A percentile compares a stretch with the other conserved stretches of the same genome.
Evolutionary conservation across 257 asterid species (phyloP).

Genomic region (Lavandula angustifolia): DNA sequence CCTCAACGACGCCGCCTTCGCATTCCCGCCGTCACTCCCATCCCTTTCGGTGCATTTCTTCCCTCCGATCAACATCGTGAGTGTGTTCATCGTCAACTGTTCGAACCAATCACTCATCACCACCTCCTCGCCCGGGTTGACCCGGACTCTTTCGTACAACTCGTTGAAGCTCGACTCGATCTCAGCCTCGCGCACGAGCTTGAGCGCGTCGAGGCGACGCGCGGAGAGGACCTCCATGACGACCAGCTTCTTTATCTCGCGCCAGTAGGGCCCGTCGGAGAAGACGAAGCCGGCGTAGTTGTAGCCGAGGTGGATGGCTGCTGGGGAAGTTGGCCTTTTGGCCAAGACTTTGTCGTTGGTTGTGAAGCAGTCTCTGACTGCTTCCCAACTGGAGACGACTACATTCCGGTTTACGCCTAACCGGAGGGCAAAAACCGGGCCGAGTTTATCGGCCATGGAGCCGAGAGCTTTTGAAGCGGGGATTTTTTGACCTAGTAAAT

Average conservation of each 20-base stretch:
- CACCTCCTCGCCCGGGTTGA: slow-evolving; percentile 16
- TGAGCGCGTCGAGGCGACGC: slow-evolving; percentile 45
- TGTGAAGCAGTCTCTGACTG: slow-evolving; percentile 60
- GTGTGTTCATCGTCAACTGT: slow-evolving; percentile 38
- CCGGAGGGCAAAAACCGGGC: slow-evolving; percentile 48
- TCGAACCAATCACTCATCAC: slow-evolving; percentile 45
- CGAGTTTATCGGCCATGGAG: slow-evolving; percentile 48
- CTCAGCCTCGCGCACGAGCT: slow-evolving; percentile 40
- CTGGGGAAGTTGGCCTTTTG: slow-evolving; percentile 39
- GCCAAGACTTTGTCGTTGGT: slow-evolving; percentile 46
- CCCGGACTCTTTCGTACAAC: neutral
- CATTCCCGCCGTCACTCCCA: too few relatives aligned
- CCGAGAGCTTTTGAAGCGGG: slow-evolving; percentile 33
- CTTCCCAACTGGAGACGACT: slow-evolving; percentile 50
- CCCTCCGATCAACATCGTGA: slow-evolving; percentile 48
- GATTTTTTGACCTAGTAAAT: slow-evolving; percentile 25
- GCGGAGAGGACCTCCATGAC: slow-evolving; percentile 47
- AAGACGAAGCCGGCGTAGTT: slow-evolving; percentile 48
- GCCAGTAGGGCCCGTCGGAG: slow-evolving; percentile 51
- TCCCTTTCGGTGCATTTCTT: slow-evolving; percentile 27
- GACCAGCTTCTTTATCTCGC: slow-evolving; percentile 49
- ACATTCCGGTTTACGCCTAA: slow-evolving; percentile 40
- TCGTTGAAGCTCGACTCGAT: slow-evolving; percentile 17
- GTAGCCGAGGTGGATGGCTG: slow-evolving; percentile 49
- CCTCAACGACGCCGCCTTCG: slow-evolving; percentile 31